Percentiles rank a stretch among this genome's conserved stretches.
Conservation (phyloP, 2,329 filamentous ascomycete genomes). For the Ophiostoma sp. region DNA sequence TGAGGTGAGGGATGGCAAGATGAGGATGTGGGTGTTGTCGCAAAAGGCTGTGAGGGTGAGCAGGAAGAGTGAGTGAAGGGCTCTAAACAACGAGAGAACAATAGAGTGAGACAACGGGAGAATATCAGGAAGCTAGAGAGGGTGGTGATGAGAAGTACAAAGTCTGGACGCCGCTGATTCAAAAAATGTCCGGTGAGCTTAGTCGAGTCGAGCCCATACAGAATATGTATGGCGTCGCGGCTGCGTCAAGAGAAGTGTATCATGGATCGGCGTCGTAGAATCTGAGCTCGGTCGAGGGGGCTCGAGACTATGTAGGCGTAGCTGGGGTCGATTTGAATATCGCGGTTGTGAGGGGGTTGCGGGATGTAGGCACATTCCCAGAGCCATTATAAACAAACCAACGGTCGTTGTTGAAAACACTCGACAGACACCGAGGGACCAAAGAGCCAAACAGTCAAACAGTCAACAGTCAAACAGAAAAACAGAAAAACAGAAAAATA, state of each 20-base stretch:
- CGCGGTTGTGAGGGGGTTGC: not conserved
- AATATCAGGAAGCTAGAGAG: not conserved
- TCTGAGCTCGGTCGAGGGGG: not conserved
- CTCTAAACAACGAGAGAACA: not conserved
- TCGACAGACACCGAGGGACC: too few species aligned
- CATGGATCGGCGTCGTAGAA: not conserved
- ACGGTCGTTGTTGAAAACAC: not conserved
- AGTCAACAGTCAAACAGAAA: not conserved
- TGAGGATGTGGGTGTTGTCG: not conserved
- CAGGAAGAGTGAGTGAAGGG: not conserved
- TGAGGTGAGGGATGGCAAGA: not conserved
- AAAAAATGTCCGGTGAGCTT: not conserved
- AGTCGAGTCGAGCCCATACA: not conserved
- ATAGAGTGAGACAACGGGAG: not conserved
- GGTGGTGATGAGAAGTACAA: not conserved
- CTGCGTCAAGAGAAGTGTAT: constrained; percentile 6
- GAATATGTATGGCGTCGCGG: not conserved
- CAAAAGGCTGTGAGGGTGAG: not conserved
- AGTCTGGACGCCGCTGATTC: not conserved
- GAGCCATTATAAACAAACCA: not conserved
- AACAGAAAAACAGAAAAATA: not conserved
- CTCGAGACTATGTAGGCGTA: not conserved
- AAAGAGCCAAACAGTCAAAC: too few species aligned
- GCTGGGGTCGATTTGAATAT: not conserved
- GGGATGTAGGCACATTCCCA: not conserved